Conservation (phyloP, 805 yeast genomes). For the Candida ovalis region DNA sequence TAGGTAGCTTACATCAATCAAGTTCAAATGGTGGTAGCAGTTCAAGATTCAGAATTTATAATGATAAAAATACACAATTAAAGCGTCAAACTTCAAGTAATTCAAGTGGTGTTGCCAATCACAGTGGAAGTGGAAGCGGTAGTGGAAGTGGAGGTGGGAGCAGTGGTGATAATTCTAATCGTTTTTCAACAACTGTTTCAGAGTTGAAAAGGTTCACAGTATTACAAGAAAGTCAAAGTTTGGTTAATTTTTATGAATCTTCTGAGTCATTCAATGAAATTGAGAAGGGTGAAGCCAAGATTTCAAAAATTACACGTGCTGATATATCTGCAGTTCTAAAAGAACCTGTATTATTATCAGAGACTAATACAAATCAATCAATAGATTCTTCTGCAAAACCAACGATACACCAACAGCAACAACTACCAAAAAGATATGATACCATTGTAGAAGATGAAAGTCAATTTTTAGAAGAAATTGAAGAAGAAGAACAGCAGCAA, state of each 20-base stretch:
- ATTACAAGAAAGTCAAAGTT: neutral
- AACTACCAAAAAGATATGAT: neutral
- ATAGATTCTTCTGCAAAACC: neutral
- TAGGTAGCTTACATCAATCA: slow-evolving; percentile 1
- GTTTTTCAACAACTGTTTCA: neutral
- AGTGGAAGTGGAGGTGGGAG: no score
- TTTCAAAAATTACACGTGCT: slow-evolving; percentile 7
- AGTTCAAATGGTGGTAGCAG: neutral
- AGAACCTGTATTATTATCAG: neutral
- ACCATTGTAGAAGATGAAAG: slow-evolving; percentile 2
- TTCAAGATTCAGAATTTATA: neutral
- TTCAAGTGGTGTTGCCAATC: no score
- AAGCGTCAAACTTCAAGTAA: neutral
- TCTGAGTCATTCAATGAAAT: slow-evolving; percentile 6
- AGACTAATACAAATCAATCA: no score
- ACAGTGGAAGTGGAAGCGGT: no score
- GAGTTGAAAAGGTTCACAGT: neutral
- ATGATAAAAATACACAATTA: neutral
- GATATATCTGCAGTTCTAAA: slow-evolving; percentile 8
- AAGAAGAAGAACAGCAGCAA: no score
- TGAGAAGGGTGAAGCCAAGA: slow-evolving; percentile 5
- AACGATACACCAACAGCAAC: no score
- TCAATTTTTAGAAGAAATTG: neutral
- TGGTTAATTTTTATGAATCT: slow-evolving; percentile 5
- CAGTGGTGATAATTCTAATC: neutral